Base-by-base conservation (phyloP, 768 basidiomycete species). In the Amanita thiersii region DNA sequence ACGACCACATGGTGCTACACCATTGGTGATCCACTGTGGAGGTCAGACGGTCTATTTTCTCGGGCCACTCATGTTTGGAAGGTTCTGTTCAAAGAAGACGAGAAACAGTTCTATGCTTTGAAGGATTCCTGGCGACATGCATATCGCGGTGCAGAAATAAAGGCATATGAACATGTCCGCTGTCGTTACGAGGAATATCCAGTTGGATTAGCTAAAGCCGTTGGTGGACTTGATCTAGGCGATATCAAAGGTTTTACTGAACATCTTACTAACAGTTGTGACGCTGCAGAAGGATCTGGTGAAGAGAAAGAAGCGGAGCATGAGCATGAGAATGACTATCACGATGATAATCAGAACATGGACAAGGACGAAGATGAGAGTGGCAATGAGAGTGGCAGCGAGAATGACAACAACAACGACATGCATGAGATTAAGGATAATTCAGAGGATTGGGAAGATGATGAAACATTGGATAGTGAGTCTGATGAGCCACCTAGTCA, bases 111-210 rank as follows among this genome's bases (percentile, higher is more conserved):
- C 21, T 39, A 20, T 10, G 40, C 21, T 15, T 14, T 41, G 2
- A 41, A 41, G 31, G 40, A 41, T 30, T 28, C 40, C 12, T 42
- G 40, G 40, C 40, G 40, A 24, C 29, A 35, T 19, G 14, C 21
- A 17, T 32, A 30, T 18, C 40, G 11, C 24, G 11, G 23, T 12
- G 11, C 24, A 15, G 28, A 31, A 24, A n/a, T 24, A 10, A 19
- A 19, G 12, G 31, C 34, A 23, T 42, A 42, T 24, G 31, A 30
- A 4, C 29, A 23, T 9, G 23, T 42, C 31, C 40, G 30, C 14
- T 23, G 18, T 12, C 7, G 23, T 5, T 25, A 15, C 15, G 24
- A 39, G 21, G 18, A 28, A 24, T 40, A 40, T 18, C 25, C 30
- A 10, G 4, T n/a, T 11, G 36, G 17, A 11, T 10, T 35, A 20